phyloP scores from a whole-genome alignment of 176 grass and related monocot genomes.

The Secale cereale region DNA sequence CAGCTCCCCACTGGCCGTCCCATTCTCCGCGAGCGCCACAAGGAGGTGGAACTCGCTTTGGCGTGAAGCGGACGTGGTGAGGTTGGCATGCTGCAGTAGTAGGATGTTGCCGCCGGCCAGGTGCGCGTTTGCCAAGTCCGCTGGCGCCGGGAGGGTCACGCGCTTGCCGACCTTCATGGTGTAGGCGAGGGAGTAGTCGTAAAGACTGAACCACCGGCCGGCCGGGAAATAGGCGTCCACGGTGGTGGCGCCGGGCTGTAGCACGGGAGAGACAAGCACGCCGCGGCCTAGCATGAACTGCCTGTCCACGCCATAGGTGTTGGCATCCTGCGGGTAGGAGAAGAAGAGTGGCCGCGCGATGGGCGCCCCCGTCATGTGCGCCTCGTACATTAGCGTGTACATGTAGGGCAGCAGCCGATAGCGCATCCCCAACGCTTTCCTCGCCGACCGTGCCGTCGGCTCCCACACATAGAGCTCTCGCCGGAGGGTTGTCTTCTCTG shows the following conservation, averaged over 20 bases:
- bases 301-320: slow-evolving; percentile 47
- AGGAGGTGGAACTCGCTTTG: slow-evolving; percentile 53
- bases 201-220: slow-evolving; percentile 75
- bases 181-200: slow-evolving; percentile 36
- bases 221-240: slow-evolving; percentile 69
- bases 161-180: neutral
- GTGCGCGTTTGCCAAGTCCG: slow-evolving; percentile 68
- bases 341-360: slow-evolving; percentile 89
- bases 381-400: slow-evolving; percentile 83
- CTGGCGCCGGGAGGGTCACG: slow-evolving; percentile 44
- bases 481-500: slow-evolving; percentile 31
- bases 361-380: slow-evolving; percentile 63
- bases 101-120: slow-evolving; percentile 57
- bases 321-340: slow-evolving; percentile 56
- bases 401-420: slow-evolving; percentile 68
- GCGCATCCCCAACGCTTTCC: slow-evolving; percentile 61
- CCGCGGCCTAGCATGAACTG: slow-evolving; percentile 65
- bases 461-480: slow-evolving; percentile 84
- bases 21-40: slow-evolving; percentile 49
- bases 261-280: slow-evolving; percentile 73
- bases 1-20: slow-evolving; percentile 43
- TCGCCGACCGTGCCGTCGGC: slow-evolving; percentile 51
- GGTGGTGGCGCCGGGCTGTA: slow-evolving; percentile 11
- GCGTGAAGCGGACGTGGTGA: slow-evolving; percentile 43
- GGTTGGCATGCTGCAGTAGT: slow-evolving; percentile 37